phyloP scores from a whole-genome alignment of 305 asterid genomes.

The Fraxinus floribunda region DNA sequence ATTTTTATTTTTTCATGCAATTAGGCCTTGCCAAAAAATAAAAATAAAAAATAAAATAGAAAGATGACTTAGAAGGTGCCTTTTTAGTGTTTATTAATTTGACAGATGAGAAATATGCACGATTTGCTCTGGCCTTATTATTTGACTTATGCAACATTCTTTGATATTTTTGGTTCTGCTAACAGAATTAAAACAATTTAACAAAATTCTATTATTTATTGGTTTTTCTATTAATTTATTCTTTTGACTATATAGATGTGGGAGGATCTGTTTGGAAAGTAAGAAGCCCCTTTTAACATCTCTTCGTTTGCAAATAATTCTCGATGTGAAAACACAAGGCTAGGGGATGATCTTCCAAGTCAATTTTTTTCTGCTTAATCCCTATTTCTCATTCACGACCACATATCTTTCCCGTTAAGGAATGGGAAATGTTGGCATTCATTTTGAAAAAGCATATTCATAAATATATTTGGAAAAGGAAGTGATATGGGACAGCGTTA shows the following conservation, averaged over 20 bases:
- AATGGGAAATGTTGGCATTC: neutral
- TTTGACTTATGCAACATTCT: neutral
- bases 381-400: neutral
- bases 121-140: neutral
- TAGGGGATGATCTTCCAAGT: neutral
- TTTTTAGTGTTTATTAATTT: constrained; percentile 5
- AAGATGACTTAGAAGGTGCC: neutral
- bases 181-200: neutral
- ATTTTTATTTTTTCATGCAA: neutral
- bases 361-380: neutral
- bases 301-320: neutral
- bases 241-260: neutral
- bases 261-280: neutral
- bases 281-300: neutral
- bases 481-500: neutral
- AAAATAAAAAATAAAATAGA: neutral
- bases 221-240: neutral
- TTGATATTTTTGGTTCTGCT: neutral
- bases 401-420: neutral
- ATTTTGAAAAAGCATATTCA: neutral
- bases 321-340: neutral
- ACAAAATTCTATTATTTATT: neutral
- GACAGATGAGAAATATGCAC: neutral
- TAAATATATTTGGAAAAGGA: neutral
- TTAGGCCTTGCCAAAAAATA: neutral